Evolutionary conservation across 106 monocot genomes (phyloP), one percentile per base, ranked within the genome.

Genomic region (Alisma plantagoaquatica): DNA sequence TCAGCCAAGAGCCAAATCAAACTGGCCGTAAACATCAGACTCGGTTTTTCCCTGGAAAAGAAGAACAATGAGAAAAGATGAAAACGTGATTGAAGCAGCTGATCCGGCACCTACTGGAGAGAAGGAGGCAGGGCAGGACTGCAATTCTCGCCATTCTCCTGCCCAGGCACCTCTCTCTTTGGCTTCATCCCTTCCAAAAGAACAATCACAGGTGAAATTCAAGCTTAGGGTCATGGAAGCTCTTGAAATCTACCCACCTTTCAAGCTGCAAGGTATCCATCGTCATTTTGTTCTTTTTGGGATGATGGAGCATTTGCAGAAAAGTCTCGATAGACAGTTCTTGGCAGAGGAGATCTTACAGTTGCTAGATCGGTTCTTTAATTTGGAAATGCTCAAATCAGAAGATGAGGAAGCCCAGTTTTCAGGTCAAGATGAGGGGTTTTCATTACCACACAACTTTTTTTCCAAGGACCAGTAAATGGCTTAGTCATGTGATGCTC

Each of bases 261-360:
- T 58, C 23, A 91, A 68, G 68, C 46, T 91, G 54, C 74, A 85
- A 81, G 91, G 93, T 57, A 53, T 94, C 24, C 93, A 94, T 63
- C 79, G 87, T 15, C 83, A 94, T 56, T 94, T 94, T 73, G 75
- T 94, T 64, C 65, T 94, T 23, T 94, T 75, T 75, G 93, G 93
- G 41, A 32, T 94, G 42, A 80, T 80, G 80, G 93, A 94, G 56
- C 78, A 49, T 66, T 33, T 94, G 55, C 71, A 61, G 61, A 80
- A 68, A 47, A 80, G 93, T 31, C 81, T 87, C 63, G 77, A 73
- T 31, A 80, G 72, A 47, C 65, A 75, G 20, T 94, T 94, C 48
- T 63, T 87, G 53, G 67, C 87, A 42, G 93, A 87, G 54, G 93
- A 94, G 71, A 72, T 94, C 29, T 70, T 94, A 45, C 93, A 83